Base-by-base conservation (phyloP, 176 grass and related monocot genomes). In the Puccinellia tenuiflora region DNA sequence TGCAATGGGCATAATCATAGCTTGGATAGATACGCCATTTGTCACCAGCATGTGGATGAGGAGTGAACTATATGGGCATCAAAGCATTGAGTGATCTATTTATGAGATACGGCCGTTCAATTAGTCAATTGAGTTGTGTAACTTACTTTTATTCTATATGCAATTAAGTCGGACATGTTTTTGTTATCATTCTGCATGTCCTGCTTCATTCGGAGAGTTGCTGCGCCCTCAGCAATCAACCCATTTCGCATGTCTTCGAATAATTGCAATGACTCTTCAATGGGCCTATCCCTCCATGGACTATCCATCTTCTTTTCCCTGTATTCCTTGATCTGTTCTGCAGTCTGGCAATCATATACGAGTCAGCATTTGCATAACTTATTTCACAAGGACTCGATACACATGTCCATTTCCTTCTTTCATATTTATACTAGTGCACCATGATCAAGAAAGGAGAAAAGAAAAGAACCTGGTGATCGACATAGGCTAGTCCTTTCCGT, bases 11-110 rank as follows among this genome's bases (percentile, higher is more conserved):
- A 17, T 92, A 99, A 62, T 99, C 96, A 20, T 99, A 96, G 86
- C 93, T 99, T 20, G 96, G 96, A 90, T 99, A 99, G 85, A 99
- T 96, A 76, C 96, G 96, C 96, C 96, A 99, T 52, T 96, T 99
- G 64, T 99, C 91, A 1, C 96, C 96, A 40, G 96, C 91, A 92
- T 90, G 96, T 73, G 96, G 96, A 94, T 99, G 96, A 59, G 89
- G 87, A 48, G 91, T 86, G 71, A 99, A 96, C 93, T 99, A 89
- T 66, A 83, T 25, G 73, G 82, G 15, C 21, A 87, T 47, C 9
- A 71, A 47, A 86, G 57, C 9, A 79, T 69, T 76, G 43, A 62
- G 45, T 55, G 59, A 13, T 48, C 73, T 37, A 50, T 83, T 69
- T 38, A 45, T 84, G 33, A 81, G 47, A 28, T 56, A 73, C 63